Evolutionary conservation across 352 stramenopile species (phyloP).

Genomic region (Peronospora destructor): DNA sequence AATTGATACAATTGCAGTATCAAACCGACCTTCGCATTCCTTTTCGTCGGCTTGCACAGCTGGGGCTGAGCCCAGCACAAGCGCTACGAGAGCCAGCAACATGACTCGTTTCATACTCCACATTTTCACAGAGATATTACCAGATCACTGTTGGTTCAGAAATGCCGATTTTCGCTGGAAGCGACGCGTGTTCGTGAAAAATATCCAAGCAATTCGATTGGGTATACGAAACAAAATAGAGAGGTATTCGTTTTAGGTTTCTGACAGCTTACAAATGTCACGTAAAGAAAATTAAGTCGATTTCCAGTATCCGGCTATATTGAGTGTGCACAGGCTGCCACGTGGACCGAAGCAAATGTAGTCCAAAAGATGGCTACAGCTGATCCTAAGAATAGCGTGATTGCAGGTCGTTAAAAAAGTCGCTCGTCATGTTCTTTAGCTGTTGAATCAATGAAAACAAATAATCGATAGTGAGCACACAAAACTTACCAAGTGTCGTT

Average conservation of each 20-base stretch:
- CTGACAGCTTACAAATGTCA: background rate
- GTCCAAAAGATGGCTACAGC: slow-evolving; percentile 19
- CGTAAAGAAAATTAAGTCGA: background rate
- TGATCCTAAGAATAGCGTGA: slow-evolving; percentile 60
- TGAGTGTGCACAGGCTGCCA: slow-evolving; percentile 28
- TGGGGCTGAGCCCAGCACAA: slow-evolving; percentile 37
- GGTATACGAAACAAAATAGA: background rate
- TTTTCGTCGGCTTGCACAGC: slow-evolving; percentile 45
- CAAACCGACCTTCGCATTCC: slow-evolving; percentile 80
- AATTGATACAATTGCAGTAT: background rate
- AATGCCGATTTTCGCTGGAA: slow-evolving; percentile 13
- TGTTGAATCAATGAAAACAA: slow-evolving; percentile 17
- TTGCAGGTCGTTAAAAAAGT: slow-evolving; percentile 84
- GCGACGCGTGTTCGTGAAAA: slow-evolving; percentile 14
- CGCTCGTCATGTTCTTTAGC: slow-evolving; percentile 88
- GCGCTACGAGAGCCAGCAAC: slow-evolving; percentile 59
- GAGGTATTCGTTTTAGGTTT: slow-evolving; percentile 13
- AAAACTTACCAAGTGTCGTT: background rate
- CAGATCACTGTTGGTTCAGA: slow-evolving; percentile 17
- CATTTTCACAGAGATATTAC: slow-evolving; percentile 28
- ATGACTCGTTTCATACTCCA: slow-evolving; percentile 49
- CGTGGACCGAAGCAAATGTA: slow-evolving; percentile 14
- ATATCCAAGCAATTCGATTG: background rate
- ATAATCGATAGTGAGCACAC: background rate
- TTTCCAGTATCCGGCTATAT: slow-evolving; percentile 18